Evolutionary conservation across 345 rosid species (phyloP).

Genomic region (Durio zibethinus): DNA sequence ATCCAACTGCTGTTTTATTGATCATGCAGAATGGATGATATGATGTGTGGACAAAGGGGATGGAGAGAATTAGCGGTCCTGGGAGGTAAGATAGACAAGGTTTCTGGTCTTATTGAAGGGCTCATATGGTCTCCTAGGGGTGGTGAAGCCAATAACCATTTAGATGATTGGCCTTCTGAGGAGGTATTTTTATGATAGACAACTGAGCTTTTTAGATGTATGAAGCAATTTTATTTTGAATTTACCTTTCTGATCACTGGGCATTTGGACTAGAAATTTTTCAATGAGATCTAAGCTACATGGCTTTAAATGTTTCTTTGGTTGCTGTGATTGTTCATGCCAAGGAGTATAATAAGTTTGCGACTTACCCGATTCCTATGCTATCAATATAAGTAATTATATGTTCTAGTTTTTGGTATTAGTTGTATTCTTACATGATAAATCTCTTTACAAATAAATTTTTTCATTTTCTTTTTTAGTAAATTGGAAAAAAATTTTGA

Average conservation of each 20-base stretch:
- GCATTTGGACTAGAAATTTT: neutral
- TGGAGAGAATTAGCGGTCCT: slow-evolving; percentile 81
- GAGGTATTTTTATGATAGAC: slow-evolving; percentile 37
- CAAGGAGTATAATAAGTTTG: neutral
- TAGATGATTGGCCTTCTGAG: slow-evolving; percentile 54
- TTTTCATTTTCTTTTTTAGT: neutral
- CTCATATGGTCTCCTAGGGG: slow-evolving; percentile 80
- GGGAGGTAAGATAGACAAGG: slow-evolving; percentile 75
- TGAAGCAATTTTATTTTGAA: neutral
- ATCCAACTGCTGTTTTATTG: neutral
- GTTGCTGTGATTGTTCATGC: neutral
- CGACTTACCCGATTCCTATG: neutral
- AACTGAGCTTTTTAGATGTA: neutral
- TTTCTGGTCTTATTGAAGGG: slow-evolving; percentile 79
- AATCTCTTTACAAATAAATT: neutral
- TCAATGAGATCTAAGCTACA: neutral
- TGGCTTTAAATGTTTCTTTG: neutral
- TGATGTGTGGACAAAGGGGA: slow-evolving; percentile 92
- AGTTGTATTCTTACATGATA: neutral
- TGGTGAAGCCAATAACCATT: slow-evolving; percentile 40
- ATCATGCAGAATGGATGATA: slow-evolving; percentile 74
- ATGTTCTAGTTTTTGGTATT: neutral
- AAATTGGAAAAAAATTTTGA: neutral
- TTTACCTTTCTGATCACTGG: neutral
- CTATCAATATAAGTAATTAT: neutral